Base-by-base conservation (phyloP, 192 early-diverging fungal genomes). In the Chytriomyces sp. region DNA sequence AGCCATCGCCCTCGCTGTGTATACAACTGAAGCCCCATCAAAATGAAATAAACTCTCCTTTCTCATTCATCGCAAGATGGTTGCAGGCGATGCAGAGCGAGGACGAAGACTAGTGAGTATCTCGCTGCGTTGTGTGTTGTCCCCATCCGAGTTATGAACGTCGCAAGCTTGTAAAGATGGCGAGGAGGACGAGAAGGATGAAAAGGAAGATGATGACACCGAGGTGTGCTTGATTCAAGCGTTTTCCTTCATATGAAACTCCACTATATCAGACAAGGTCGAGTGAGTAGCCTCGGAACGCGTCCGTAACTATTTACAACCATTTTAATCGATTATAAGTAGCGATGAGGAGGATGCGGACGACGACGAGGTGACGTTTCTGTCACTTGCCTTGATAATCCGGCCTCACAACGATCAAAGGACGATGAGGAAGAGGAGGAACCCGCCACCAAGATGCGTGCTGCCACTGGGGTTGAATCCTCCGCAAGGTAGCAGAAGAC, bases 341-440 rank as follows among this genome's bases (percentile, higher is more conserved):
- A 49, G 44, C 44, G 44, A 49, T 49, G 53, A 67, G 26, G 64
- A 67, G 19, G 64, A 67, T 2, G 10, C 38, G 0, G 52, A 60
- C 52, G 52, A 67, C 7, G 64, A 67, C 17, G 64, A 67, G 26
- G 64, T 31, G 33, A n/a, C n/a, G 30, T 34, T 37, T 19, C 36
- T 63, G 14, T 19, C 26, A 63, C 19, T 63, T 63, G 25, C 26
- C 28, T 58, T 58, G 26, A n/a, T 58, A 10, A 58, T 26, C n/a
- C n/a, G n/a, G n/a, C n/a, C n/a, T n/a, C 32, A 25, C 32, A 58
- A 58, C 26, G 25, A 58, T 10, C 56, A 30, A 58, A 7, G 56
- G 25, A 44, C 8, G 41, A 44, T 7, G 41, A 44, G 41, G 41
- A 44, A 44, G 41, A 44, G 41, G 41, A 44, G 19, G 19, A 44